Percentiles rank a stretch among this genome's conserved stretches.
Conservation (phyloP, 1,284 basidiomycete species). For the Albatrellus sp. region DNA sequence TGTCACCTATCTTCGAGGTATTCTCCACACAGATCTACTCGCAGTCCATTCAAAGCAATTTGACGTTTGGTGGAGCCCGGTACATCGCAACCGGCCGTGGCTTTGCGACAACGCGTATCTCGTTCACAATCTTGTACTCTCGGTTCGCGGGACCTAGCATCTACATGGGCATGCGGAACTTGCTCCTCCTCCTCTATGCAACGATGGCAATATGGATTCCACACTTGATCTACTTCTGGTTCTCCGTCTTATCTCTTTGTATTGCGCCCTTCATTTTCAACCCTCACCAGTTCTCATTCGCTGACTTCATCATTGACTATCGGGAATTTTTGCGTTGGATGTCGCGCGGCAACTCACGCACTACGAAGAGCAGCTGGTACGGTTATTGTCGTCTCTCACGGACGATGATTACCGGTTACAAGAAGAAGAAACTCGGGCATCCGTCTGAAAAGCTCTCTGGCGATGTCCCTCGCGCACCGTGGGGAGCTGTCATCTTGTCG, state of each 20-base stretch:
- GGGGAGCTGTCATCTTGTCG: slow-evolving; percentile 75
- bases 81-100: slow-evolving; percentile 97
- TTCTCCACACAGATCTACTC: slow-evolving; percentile 97
- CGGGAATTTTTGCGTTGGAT: slow-evolving; percentile 96
- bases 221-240: slow-evolving; percentile 95
- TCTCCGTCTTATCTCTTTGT: slow-evolving; percentile 82
- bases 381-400: slow-evolving; percentile 92
- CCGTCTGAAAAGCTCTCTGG: slow-evolving; percentile 92
- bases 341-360: slow-evolving; percentile 90
- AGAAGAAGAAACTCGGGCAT: slow-evolving; percentile 94
- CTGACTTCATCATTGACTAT: slow-evolving; percentile 96
- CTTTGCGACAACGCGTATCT: slow-evolving; percentile 90
- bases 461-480: slow-evolving; percentile 83
- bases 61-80: slow-evolving; percentile 91
- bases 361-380: slow-evolving; percentile 95
- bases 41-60: slow-evolving; percentile 87
- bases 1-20: slow-evolving; percentile 93
- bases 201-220: slow-evolving; percentile 88
- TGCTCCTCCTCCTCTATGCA: slow-evolving; percentile 79
- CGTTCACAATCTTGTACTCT: slow-evolving; percentile 91
- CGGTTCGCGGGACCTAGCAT: slow-evolving; percentile 97
- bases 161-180: slow-evolving; percentile 91
- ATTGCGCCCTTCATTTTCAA: slow-evolving; percentile 96
- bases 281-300: slow-evolving; percentile 92
- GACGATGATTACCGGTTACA: slow-evolving; percentile 95